Base-by-base conservation (phyloP, 2,329 filamentous ascomycete species). In the Trichoderma brevicompactum region DNA sequence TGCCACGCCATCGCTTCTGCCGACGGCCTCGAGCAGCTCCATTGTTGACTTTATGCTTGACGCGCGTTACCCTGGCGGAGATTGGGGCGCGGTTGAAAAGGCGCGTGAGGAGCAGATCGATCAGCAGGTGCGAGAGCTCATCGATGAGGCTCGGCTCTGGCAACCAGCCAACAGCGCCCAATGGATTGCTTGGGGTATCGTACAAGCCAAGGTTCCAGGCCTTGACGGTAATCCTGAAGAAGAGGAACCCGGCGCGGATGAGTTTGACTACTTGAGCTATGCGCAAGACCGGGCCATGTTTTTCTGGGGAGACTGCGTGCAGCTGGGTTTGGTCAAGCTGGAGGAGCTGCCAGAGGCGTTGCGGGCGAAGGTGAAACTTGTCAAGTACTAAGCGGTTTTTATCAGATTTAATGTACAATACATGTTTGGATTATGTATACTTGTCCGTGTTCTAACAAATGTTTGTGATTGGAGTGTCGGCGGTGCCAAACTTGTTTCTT, bases 171-270 rank as follows among this genome's bases (percentile, higher is more conserved):
- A 95, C 78, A 93, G 90, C 41, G 92, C 92, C 2, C 87, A 91
- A 78, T 99, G 95, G 95, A 87, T 96, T 28, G 92, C 93, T 1
- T 99, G 95, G 95, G 95, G 95, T 28, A 92, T 98, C 68, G 91
- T 99, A 59, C 95, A 99, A 79, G 94, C 95, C 54, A 94, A 95
- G 75, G 83, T 96, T 1, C 88, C 92, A 92, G 66, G 89, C 0
- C 82, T 94, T 74, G 86, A 89, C 17, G 67, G 66, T 34, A 72
- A 72, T 3, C 73, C 79, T 50, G 75, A 72, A 53, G 80, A 80
- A 13, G 81, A 80, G 5, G 82, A 84, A 55, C 83, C 84, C 19
- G 85, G 84, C 34, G 86, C 85, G 40, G 91, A 92, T 49, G 91
- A 92, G 73, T 99, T 98, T 74, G 94, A 99, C 77, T 99, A 98